Conservation (phyloP, 495 filamentous ascomycete genomes). For the Lentithecium fluviatile region DNA sequence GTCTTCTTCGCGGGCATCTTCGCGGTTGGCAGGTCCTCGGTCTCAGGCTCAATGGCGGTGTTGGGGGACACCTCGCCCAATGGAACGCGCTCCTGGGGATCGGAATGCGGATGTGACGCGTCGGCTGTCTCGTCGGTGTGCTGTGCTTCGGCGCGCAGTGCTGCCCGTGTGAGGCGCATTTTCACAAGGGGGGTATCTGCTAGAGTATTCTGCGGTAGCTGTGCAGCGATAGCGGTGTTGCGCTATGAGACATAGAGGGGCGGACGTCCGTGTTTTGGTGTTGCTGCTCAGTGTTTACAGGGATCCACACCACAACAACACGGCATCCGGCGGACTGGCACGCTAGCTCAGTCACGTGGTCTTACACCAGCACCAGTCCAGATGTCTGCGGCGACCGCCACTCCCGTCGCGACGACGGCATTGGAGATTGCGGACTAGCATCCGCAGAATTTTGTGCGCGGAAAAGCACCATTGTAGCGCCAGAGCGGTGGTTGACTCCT, state of each 20-base stretch:
- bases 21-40: slow-evolving; percentile 8
- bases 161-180: slow-evolving; percentile 37
- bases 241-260: not conserved
- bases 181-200: slow-evolving; percentile 1
- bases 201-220: not conserved
- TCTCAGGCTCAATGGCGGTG: slow-evolving; percentile 8
- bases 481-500: too few relatives aligned
- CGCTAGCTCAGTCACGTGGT: too few relatives aligned
- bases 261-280: slow-evolving; percentile 5
- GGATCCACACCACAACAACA: slow-evolving; percentile 3
- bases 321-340: not conserved
- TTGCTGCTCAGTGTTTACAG: not conserved
- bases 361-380: too few relatives aligned
- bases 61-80: slow-evolving; percentile 35
- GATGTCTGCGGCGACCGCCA: too few relatives aligned
- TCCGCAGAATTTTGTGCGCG: too few relatives aligned
- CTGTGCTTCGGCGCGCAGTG: slow-evolving; percentile 29
- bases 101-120: slow-evolving; percentile 21
- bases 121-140: slow-evolving; percentile 19
- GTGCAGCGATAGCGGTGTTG: too few relatives aligned
- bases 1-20: slow-evolving; percentile 31
- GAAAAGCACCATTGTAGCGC: too few relatives aligned
- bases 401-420: too few relatives aligned
- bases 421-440: too few relatives aligned
- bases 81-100: slow-evolving; percentile 27